Conservation (phyloP, 192 early-diverging fungal species). For the Borealophlyctis nickersoniae region DNA sequence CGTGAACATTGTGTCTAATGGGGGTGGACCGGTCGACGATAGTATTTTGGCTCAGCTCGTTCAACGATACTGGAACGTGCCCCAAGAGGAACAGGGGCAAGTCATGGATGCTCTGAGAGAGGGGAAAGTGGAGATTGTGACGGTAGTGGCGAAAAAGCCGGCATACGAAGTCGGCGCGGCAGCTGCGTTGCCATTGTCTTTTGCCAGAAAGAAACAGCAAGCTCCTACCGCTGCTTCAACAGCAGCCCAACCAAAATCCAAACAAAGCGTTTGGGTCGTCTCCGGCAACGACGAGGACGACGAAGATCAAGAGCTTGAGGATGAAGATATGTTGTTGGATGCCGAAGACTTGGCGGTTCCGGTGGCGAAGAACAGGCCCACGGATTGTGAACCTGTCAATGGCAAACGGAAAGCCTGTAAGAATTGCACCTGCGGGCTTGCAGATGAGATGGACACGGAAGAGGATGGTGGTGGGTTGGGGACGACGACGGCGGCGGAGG, state of each 20-base stretch:
- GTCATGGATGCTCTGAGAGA: slow-evolving; percentile 31
- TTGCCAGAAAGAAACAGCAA: slow-evolving; percentile 78
- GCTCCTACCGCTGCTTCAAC: slow-evolving; percentile 8
- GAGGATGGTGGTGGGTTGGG: slow-evolving; percentile 37
- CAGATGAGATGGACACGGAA: slow-evolving; percentile 62
- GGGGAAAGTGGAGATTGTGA: slow-evolving; percentile 49
- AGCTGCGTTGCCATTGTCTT: slow-evolving; percentile 63
- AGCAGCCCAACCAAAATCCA: slow-evolving; percentile 26
- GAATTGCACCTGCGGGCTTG: slow-evolving; percentile 92
- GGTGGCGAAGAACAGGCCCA: slow-evolving; percentile 33
- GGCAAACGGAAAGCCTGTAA: slow-evolving; percentile 93
- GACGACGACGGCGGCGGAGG: slow-evolving; percentile 48
- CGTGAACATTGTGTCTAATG: slow-evolving; percentile 30
- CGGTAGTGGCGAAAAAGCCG: slow-evolving; percentile 64
- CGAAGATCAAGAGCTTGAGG: slow-evolving; percentile 76
- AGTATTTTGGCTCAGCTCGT: slow-evolving; percentile 45
- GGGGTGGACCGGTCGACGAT: slow-evolving; percentile 41
- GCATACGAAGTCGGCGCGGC: slow-evolving; percentile 82
- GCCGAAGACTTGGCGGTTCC: slow-evolving; percentile 73
- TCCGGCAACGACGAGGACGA: slow-evolving; percentile 65
- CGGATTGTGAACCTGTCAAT: slow-evolving; percentile 65
- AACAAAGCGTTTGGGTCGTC: slow-evolving; percentile 69
- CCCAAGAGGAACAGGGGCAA: slow-evolving; percentile 36
- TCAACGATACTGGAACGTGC: slow-evolving; percentile 55
- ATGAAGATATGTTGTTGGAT: slow-evolving; percentile 84